Percentiles rank a stretch among this genome's conserved stretches.
Conservation (phyloP, 805 yeast species). For the Sugiyamaella valdiviana region DNA sequence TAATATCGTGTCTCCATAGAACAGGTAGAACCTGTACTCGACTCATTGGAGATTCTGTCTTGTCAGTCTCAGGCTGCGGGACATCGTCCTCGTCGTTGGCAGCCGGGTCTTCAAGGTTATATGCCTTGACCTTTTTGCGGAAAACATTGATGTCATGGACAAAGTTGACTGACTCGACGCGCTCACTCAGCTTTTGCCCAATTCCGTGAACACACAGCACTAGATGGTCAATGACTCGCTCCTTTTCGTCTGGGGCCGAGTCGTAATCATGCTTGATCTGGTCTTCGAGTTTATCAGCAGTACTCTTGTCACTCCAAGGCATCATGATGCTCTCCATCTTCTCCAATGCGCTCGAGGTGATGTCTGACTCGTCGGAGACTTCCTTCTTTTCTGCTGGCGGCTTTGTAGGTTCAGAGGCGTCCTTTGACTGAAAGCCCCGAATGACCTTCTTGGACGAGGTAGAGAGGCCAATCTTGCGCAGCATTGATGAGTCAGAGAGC, state of each 20-base stretch:
- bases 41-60: constrained; percentile 23
- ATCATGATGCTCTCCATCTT: not conserved
- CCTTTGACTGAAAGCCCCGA: constrained; percentile 23
- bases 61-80: not conserved
- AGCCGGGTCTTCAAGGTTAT: constrained; percentile 5
- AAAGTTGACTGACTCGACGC: constrained; percentile 76
- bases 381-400: constrained; percentile 1
- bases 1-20: constrained; percentile 72
- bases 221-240: constrained; percentile 48
- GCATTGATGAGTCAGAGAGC: not conserved
- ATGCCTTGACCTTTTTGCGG: constrained; percentile 20
- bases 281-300: constrained; percentile 13
- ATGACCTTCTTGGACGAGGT: constrained; percentile 17
- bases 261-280: constrained; percentile 28
- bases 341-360: not conserved
- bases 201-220: constrained; percentile 92
- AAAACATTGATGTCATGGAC: constrained; percentile 73
- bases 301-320: not conserved
- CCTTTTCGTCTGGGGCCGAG: constrained; percentile 4
- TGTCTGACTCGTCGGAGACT: not conserved
- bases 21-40: constrained; percentile 82
- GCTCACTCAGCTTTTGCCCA: constrained; percentile 79
- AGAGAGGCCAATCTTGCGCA: constrained; percentile 2
- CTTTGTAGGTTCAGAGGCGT: constrained; percentile 15
- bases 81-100: constrained; percentile 1